These are phyloP conservation scores for Penicillium oxalicum DNA, from an alignment of 2,329 filamentous ascomycete genomes.

Conservation along the genomic window DNA sequence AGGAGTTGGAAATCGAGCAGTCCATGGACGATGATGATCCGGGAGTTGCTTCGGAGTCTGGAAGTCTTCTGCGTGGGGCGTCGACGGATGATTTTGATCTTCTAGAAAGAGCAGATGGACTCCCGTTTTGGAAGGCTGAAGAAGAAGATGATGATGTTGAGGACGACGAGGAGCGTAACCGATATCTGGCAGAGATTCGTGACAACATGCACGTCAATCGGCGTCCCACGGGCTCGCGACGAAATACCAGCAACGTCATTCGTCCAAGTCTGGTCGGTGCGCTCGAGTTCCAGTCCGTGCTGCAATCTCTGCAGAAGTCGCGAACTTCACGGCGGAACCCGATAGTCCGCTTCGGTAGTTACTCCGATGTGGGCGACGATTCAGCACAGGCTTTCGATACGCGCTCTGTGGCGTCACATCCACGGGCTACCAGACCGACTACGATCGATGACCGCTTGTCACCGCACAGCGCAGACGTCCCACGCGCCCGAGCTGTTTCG, in stretches of 20 bases:
- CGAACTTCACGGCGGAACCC: constrained; percentile 64
- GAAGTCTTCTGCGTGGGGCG: constrained; percentile 42
- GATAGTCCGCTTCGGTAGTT: constrained; percentile 62
- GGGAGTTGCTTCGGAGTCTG: constrained; percentile 40
- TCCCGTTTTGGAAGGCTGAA: constrained; percentile 41
- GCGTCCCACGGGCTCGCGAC: constrained; percentile 57
- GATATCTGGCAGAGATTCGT: constrained; percentile 71
- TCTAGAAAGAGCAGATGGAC: constrained; percentile 48
- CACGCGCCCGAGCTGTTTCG: constrained; percentile 51
- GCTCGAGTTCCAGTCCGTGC: constrained; percentile 83
- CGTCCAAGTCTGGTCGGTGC: constrained; percentile 88
- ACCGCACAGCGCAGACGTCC: constrained; percentile 17
- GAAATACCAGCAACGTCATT: constrained; percentile 74
- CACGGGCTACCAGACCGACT: constrained; percentile 24
- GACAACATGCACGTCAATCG: constrained; percentile 88
- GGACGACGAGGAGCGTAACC: constrained; percentile 51
- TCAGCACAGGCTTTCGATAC: constrained; percentile 44
- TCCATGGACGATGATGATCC: constrained; percentile 53
- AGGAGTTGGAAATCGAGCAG: constrained; percentile 53
- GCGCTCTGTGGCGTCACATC: constrained; percentile 46
- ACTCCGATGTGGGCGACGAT: constrained; percentile 58
- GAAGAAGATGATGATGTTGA: constrained; percentile 45
- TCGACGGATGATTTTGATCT: constrained; percentile 60
- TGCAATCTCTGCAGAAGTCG: constrained; percentile 79
- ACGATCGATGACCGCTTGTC: constrained; percentile 21